Evolutionary conservation across 768 basidiomycete genomes (phyloP).

Genomic region (Paxillus rubicundulus): DNA sequence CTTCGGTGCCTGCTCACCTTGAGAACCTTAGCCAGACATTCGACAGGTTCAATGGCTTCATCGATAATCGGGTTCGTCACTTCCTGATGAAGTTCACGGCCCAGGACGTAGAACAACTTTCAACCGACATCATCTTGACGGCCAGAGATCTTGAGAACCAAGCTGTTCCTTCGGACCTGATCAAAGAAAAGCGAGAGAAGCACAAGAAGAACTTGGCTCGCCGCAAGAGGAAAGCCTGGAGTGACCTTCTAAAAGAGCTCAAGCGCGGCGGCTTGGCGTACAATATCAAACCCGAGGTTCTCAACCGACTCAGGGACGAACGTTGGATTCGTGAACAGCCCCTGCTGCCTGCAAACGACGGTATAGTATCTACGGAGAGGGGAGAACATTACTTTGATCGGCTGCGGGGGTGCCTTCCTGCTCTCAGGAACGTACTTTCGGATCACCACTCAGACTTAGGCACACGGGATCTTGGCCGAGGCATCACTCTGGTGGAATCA

Average conservation of each 20-base stretch:
- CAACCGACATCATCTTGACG: constrained; percentile 61
- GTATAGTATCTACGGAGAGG: constrained; percentile 34
- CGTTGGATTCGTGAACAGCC: constrained; percentile 70
- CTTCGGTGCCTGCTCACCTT: constrained; percentile 37
- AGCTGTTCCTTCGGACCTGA: constrained; percentile 40
- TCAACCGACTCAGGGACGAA: constrained; percentile 51
- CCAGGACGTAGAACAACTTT: constrained; percentile 50
- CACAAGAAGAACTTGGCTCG: constrained; percentile 69
- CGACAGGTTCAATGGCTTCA: constrained; percentile 44
- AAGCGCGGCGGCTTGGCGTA: constrained; percentile 73
- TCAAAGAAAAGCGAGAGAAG: constrained; percentile 54
- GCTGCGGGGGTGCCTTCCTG: constrained; percentile 62
- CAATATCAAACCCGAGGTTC: constrained; percentile 67
- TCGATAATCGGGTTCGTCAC: constrained; percentile 41
- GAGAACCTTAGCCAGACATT: constrained; percentile 50
- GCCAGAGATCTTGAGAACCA: constrained; percentile 53
- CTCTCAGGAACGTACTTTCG: constrained; percentile 57
- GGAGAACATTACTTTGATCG: constrained; percentile 64
- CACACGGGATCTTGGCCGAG: constrained; percentile 85
- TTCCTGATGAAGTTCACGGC: constrained; percentile 43
- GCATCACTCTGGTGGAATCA: constrained; percentile 75
- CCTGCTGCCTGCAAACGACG: constrained; percentile 26
- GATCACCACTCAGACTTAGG: constrained; percentile 79
- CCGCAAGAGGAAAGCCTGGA: constrained; percentile 87
- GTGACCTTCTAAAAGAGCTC: constrained; percentile 86